phyloP scores from a whole-genome alignment of 495 filamentous ascomycete species.

The Talaromyces nanjingensis region DNA sequence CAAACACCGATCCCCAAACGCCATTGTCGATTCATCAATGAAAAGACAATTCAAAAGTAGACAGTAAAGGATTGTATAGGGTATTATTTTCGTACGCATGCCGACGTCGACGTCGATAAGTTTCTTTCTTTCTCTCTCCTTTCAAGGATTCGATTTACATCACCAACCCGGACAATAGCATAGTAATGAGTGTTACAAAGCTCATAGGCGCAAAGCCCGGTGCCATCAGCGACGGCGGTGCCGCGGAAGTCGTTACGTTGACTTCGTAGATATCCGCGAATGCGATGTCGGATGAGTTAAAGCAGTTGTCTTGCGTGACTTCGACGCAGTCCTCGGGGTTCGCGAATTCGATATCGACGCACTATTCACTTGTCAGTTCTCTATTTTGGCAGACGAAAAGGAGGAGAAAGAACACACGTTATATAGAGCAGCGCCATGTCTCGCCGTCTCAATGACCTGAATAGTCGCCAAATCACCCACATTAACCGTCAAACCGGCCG shows the following conservation, averaged over 20 bases:
- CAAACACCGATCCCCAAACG: not conserved
- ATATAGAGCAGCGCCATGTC: slow-evolving; percentile 84
- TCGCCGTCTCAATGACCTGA: slow-evolving; percentile 81
- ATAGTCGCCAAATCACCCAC: slow-evolving; percentile 89
- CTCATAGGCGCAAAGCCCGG: not conserved
- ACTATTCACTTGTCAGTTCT: slow-evolving; percentile 44
- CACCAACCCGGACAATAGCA: not conserved
- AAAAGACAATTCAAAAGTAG: not conserved
- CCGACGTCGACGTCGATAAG: not conserved
- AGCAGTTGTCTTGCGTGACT: slow-evolving; percentile 75
- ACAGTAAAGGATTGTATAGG: not conserved
- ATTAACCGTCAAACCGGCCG: slow-evolving; percentile 61
- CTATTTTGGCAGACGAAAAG: not conserved
- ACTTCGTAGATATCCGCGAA: slow-evolving; percentile 63
- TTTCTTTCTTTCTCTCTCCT: not conserved
- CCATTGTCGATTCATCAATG: not conserved
- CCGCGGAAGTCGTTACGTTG: not conserved
- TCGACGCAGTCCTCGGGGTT: slow-evolving; percentile 63
- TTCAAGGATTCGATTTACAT: not conserved
- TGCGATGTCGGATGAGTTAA: slow-evolving; percentile 67
- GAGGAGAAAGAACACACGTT: slow-evolving; percentile 57
- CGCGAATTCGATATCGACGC: slow-evolving; percentile 83
- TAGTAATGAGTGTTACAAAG: not conserved
- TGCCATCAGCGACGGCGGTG: not conserved
- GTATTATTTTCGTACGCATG: not conserved